A percentile compares a stretch with the other conserved stretches of the same genome.
Conservation (phyloP, 208 protist genomes). For the Kentomonas sorsogonicus region DNA sequence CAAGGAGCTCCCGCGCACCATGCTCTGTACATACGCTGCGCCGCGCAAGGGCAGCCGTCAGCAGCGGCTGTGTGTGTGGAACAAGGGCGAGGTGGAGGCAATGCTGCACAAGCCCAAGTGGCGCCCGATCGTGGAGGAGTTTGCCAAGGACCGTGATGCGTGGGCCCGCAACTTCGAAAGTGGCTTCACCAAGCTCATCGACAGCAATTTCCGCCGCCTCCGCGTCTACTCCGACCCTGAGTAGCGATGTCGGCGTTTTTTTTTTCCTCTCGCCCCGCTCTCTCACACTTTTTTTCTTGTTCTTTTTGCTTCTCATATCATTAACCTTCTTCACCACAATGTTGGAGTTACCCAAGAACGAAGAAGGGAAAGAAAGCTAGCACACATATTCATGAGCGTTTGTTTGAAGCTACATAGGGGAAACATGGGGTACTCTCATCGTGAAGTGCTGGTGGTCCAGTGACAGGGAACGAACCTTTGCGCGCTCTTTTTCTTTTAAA, state of each 20-base stretch:
- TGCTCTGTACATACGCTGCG: constrained; percentile 44
- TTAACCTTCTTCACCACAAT: neutral
- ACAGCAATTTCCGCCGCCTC: constrained; percentile 70
- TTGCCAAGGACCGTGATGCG: constrained; percentile 48
- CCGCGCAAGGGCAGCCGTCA: constrained; percentile 1
- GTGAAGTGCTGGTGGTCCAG: too few species aligned
- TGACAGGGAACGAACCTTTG: too few species aligned
- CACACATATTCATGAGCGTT: too few species aligned
- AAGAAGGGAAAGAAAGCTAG: too few species aligned
- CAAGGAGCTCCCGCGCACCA: constrained; percentile 38
- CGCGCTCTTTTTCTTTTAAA: too few species aligned
- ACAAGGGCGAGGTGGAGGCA: constrained; percentile 49
- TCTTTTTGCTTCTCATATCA: neutral
- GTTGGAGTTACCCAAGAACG: too few species aligned
- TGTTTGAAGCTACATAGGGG: too few species aligned
- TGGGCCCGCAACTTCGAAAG: constrained; percentile 59
- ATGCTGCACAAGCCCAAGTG: constrained; percentile 47
- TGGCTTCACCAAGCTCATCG: constrained; percentile 80
- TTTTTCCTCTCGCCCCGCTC: neutral
- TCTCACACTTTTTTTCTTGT: neutral
- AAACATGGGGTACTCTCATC: too few species aligned
- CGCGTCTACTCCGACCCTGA: constrained; percentile 49
- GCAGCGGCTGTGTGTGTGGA: constrained; percentile 58
- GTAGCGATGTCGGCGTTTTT: neutral
- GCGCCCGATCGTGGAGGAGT: constrained; percentile 45